Evolutionary conservation across 176 grass and related monocot genomes (phyloP), one percentile per base, ranked within the genome.

Genomic region (Oryza rufipogon): DNA sequence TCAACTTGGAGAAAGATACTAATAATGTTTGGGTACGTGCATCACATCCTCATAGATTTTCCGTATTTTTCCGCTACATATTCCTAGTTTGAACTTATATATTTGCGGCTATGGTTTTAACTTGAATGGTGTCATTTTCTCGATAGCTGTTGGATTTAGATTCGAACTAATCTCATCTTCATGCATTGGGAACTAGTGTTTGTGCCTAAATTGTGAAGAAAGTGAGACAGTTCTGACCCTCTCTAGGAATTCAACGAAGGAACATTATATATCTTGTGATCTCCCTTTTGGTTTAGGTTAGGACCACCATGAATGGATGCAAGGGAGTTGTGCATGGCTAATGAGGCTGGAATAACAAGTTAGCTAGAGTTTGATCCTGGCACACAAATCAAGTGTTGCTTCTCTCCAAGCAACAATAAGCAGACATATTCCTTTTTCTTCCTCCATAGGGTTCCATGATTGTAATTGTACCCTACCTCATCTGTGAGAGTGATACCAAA

Each of bases 121-220:
- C 36, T 84, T 34, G 81, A 58, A 46, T 9, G 0, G 13, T 13
- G 69, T 84, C 87, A 19, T 84, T 84, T 65, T 78, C 66, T 66
- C 5, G 73, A 23, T 48, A 75, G 3, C 9, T 74, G 17, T 80
- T 88, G 36, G 79, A 26, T n/a, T 66, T 33, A 64, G 73, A 81
- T 89, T 89, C 83, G 77, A 20, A 22, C 78, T 71, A 77, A 86
- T 86, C 88, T 17, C 72, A 85, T 89, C 17, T 39, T n/a, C 49
- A 16, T 19, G 15, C 52, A n/a, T 25, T 38, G 75, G 16, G 26
- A 64, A 66, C 5, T 56, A 19, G 48, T 28, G 75, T 23, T 26
- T 74, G 46, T 8, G 22, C 70, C 42, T 11, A 70, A 33, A 70
- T 33, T 73, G 44, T 38, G 73, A 36, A 13, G 75, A 12, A 88